Evolutionary conservation across 2,329 filamentous ascomycete species (phyloP).

Genomic region (Ceratocystis harringtonii): DNA sequence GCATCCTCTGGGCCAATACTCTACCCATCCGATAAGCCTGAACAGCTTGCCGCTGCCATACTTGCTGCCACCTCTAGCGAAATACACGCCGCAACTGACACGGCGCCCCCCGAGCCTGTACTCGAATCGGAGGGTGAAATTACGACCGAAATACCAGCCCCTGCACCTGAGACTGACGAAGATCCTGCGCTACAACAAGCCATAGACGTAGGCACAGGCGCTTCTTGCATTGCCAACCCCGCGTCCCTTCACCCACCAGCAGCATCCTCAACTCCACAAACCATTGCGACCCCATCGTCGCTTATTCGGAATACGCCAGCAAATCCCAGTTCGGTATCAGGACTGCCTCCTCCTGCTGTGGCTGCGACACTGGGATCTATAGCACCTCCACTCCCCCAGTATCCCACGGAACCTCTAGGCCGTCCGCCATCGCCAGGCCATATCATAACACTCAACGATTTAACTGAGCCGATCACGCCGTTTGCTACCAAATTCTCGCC

Average conservation of each 20-base stretch:
- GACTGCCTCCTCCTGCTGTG: slow-evolving; percentile 15
- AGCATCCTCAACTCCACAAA: slow-evolving; percentile 16
- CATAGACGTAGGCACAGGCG: not conserved
- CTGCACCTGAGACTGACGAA: not conserved
- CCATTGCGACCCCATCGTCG: slow-evolving; percentile 46
- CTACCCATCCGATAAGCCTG: slow-evolving; percentile 1
- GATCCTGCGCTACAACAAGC: not conserved
- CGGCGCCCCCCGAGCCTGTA: not conserved
- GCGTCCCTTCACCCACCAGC: slow-evolving; percentile 18
- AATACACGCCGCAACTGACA: slow-evolving; percentile 10
- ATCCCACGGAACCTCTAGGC: not conserved
- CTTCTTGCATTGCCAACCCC: slow-evolving; percentile 16
- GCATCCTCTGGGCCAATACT: slow-evolving; percentile 1
- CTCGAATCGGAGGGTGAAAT: not conserved
- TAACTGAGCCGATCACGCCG: slow-evolving; percentile 24
- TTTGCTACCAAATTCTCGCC: slow-evolving; percentile 29
- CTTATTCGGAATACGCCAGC: slow-evolving; percentile 32
- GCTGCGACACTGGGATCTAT: slow-evolving; percentile 17
- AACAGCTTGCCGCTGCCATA: slow-evolving; percentile 14
- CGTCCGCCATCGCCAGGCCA: slow-evolving; percentile 3
- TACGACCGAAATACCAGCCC: not conserved
- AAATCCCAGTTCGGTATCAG: slow-evolving; percentile 18
- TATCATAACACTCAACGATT: slow-evolving; percentile 20
- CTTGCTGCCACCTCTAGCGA: slow-evolving; percentile 14
- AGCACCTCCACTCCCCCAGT: slow-evolving; percentile 6